Percentiles rank a stretch among this genome's conserved stretches.
Conservation (phyloP, 306 rosid genomes). For the Fragaria vesca region DNA sequence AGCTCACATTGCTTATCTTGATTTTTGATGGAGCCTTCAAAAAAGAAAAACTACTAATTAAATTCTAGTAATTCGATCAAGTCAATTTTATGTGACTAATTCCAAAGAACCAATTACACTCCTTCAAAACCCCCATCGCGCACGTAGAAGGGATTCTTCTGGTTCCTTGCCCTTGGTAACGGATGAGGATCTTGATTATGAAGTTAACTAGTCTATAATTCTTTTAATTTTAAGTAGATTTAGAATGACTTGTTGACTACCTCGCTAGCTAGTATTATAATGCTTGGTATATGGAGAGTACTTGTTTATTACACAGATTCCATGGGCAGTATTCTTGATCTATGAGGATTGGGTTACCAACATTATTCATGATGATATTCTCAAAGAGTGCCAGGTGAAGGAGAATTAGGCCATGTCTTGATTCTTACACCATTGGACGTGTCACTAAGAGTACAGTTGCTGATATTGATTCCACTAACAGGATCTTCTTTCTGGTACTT, state of each 20-base stretch:
- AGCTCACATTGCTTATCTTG: neutral
- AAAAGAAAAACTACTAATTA: neutral
- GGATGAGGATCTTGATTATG: no score
- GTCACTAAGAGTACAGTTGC: neutral
- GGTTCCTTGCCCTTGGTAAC: no score
- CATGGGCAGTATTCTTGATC: constrained; percentile 6
- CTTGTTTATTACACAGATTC: neutral
- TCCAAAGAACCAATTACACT: no score
- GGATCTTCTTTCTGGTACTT: neutral
- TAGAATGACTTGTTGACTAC: no score
- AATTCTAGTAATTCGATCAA: no score
- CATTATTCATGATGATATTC: neutral
- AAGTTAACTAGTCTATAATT: no score
- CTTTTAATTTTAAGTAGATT: neutral
- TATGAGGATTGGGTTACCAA: neutral
- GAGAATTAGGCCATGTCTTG: neutral
- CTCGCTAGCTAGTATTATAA: no score
- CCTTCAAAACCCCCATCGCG: no score
- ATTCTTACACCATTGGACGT: neutral
- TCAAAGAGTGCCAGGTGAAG: neutral
- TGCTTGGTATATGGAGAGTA: neutral
- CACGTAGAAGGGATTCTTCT: no score
- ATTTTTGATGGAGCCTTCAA: neutral
- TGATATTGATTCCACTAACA: neutral
- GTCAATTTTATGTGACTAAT: no score